These are phyloP conservation scores for Forsythia viridissima DNA, from an alignment of 257 asterid species.

Conservation along the genomic window DNA sequence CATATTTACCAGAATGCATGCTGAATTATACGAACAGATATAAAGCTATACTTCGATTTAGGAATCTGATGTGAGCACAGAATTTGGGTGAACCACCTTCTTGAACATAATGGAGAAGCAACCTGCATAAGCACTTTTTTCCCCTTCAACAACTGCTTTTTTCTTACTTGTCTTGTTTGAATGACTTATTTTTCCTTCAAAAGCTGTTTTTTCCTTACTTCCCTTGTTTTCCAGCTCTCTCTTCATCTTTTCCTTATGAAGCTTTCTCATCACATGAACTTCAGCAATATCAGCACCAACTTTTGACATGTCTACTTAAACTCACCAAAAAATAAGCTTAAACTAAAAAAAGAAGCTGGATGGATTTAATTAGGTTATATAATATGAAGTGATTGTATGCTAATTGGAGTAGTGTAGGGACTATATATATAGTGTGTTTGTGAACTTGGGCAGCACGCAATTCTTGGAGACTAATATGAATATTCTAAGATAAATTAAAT, in stretches of 20 bases:
- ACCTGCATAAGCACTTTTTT: too few relatives aligned
- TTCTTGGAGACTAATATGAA: neutral
- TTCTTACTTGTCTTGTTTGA: too few relatives aligned
- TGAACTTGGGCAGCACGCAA: constrained; percentile 29
- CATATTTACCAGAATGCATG: neutral
- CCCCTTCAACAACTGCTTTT: neutral
- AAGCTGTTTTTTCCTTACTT: neutral
- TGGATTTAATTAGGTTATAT: neutral
- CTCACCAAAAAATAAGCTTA: neutral
- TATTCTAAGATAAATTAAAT: neutral
- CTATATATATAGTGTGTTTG: neutral
- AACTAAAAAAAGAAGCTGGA: neutral
- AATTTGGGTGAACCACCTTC: too few relatives aligned
- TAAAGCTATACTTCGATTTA: neutral
- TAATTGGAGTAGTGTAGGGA: neutral
- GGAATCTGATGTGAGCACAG: too few relatives aligned
- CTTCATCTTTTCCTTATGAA: constrained; percentile 51
- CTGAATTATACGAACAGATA: neutral
- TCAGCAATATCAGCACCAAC: constrained; percentile 42
- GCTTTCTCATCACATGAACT: constrained; percentile 42
- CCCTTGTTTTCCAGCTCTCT: constrained; percentile 22
- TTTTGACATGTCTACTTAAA: constrained; percentile 30
- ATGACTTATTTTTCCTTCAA: neutral
- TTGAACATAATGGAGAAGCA: too few relatives aligned
- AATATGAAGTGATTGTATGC: neutral